Base-by-base conservation (phyloP, 2,329 filamentous ascomycete genomes). In the Aspergillus cejpii region DNA sequence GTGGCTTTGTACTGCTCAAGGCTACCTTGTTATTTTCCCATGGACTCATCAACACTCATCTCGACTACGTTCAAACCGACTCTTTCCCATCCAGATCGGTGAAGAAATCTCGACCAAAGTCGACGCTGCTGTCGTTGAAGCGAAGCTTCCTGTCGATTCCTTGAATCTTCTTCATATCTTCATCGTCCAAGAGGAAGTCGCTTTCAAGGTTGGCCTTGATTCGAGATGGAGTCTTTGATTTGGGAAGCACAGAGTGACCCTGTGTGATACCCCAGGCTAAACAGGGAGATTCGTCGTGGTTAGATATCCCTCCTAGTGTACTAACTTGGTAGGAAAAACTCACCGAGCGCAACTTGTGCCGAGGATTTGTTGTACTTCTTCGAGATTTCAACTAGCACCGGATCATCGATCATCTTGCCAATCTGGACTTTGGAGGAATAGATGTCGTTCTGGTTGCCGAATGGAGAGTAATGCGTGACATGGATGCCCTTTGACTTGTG, bases 61-160 rank as follows among this genome's bases (percentile, higher is more conserved):
- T 24, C 4, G 23, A 29, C 8, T 12, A 20, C 2, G 6, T 15
- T 33, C 11, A 23, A 23, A 23, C 29, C 27, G 29, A 50, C 37
- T 48, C 42, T 37, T 78, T 78, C 3, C 79, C 79, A 41, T 83
- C 80, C 44, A 83, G 55, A 60, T 80, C 79, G 1, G 59, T 53
- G 52, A 78, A 83, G 52, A 81, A 80, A 6, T 78, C 66, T 61
- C 74, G 78, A 2, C 77, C 73, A 65, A 83, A 83, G 17, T 64
- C 67, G 5, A 57, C 65, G 34, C 71, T 76, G 3, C 78, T 73
- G 58, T 83, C 79, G 44, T 82, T 83, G 57, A 83, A 82, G 33
- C 80, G 67, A 52, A 80, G 37, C 63, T 81, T 81, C 65, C 75
- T 79, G 57, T 84, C 78, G 15, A 83, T 67, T 0, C 49, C 56